These are phyloP conservation scores for Auriscalpium vulgare DNA, from an alignment of 768 basidiomycete genomes.

Conservation along the genomic window DNA sequence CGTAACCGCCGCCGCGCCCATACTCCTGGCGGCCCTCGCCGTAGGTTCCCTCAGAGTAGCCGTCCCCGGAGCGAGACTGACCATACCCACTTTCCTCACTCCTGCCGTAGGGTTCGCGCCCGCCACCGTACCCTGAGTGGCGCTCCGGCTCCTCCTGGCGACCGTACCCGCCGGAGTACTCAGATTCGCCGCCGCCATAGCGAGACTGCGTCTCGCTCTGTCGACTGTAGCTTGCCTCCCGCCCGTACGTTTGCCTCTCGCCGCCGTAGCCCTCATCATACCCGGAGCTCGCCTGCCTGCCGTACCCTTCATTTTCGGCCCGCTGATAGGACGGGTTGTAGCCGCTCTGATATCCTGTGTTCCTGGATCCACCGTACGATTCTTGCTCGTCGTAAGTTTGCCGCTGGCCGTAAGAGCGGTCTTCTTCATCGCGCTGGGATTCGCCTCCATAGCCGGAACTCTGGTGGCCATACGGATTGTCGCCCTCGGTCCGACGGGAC, in stretches of 20 bases:
- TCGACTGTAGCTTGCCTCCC: slow-evolving; percentile 5
- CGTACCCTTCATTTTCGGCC: background rate
- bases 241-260: slow-evolving; percentile 2
- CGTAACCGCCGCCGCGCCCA: background rate
- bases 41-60: background rate
- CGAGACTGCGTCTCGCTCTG: slow-evolving; percentile 2
- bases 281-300: background rate
- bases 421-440: background rate
- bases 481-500: background rate
- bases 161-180: slow-evolving; percentile 1
- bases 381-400: background rate
- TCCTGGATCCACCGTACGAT: background rate
- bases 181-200: slow-evolving; percentile 8
- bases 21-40: background rate
- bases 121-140: background rate
- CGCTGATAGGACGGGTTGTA: background rate
- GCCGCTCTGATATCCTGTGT: background rate
- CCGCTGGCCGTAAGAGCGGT: background rate
- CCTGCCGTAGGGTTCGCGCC: slow-evolving; percentile 1
- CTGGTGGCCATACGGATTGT: background rate
- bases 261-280: background rate
- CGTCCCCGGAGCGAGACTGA: background rate
- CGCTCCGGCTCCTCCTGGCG: background rate
- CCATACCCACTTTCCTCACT: background rate
- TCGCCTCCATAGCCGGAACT: background rate